Evolutionary conservation across 805 yeast genomes (phyloP).

Genomic region (Suhomyces canberraensis): DNA sequence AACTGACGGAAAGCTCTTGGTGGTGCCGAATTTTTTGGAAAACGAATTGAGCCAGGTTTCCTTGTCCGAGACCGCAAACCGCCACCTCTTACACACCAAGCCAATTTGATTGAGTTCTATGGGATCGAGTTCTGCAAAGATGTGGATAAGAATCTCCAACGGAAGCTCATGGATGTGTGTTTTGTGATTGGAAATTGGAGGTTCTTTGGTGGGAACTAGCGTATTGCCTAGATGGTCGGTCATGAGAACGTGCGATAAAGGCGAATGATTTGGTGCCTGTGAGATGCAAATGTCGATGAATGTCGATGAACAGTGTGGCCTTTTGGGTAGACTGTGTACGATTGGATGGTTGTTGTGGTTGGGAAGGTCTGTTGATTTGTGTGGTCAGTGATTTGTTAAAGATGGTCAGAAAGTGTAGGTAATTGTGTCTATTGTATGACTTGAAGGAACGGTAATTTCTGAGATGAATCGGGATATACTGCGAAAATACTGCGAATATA

Average conservation of each 20-base stretch:
- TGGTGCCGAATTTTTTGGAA: slow-evolving; percentile 33
- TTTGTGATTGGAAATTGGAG: not conserved
- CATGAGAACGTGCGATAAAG: too few species aligned
- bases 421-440: too few species aligned
- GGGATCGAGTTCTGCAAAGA: slow-evolving; percentile 47
- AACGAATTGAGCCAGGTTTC: slow-evolving; percentile 49
- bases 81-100: slow-evolving; percentile 50
- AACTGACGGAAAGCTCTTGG: slow-evolving; percentile 40
- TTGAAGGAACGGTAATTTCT: too few species aligned
- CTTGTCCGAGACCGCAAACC: slow-evolving; percentile 40
- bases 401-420: too few species aligned
- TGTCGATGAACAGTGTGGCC: too few species aligned
- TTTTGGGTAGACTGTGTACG: too few species aligned
- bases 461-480: too few species aligned
- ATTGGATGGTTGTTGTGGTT: too few species aligned
- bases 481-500: too few species aligned
- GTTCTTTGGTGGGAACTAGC: not conserved
- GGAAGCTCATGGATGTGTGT: slow-evolving; percentile 30
- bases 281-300: not conserved
- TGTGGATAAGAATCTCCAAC: slow-evolving; percentile 41
- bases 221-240: slow-evolving; percentile 22
- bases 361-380: too few species aligned
- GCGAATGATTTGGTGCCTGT: not conserved
- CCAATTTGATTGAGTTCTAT: slow-evolving; percentile 38
- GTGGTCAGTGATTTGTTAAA: too few species aligned